phyloP scores from a whole-genome alignment of 2,329 filamentous ascomycete genomes.

The Ophiostoma piceae region DNA sequence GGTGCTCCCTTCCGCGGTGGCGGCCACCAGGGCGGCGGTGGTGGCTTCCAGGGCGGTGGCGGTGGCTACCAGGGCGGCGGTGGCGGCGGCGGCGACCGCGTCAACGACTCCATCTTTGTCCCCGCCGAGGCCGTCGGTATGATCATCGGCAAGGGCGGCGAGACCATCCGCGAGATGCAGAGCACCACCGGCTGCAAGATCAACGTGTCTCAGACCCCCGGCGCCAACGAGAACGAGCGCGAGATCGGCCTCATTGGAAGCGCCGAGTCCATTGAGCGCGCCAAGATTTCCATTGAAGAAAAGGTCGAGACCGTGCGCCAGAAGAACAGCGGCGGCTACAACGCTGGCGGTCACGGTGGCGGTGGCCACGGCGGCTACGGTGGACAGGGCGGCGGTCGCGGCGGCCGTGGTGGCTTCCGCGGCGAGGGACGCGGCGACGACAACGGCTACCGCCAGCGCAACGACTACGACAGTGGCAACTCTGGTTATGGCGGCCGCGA shows the following conservation, averaged over 20 bases:
- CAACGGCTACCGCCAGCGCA: conserved; percentile 36
- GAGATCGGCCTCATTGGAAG: conserved; percentile 82
- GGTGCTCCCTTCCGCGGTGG: conserved; percentile 28
- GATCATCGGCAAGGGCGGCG: conserved; percentile 92
- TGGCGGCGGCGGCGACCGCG: conserved; percentile 55
- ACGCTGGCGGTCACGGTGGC: conserved; percentile 38
- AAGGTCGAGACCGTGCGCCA: conserved; percentile 78
- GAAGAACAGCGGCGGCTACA: conserved; percentile 44
- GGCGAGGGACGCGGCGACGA: conserved; percentile 51
- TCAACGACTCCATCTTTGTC: conserved; percentile 77
- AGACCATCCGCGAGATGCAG: conserved; percentile 94
- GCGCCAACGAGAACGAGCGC: conserved; percentile 70
- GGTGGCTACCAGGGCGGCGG: conserved; percentile 36
- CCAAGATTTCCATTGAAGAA: conserved; percentile 81
- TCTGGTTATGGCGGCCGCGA: conserved; percentile 41
- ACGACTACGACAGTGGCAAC: conserved; percentile 43
- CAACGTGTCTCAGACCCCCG: conserved; percentile 79
- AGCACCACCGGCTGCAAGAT: conserved; percentile 85
- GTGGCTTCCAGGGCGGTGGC: conserved; percentile 29
- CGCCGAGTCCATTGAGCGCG: conserved; percentile 69
- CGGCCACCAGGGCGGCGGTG: conserved; percentile 27
- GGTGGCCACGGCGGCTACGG: conserved; percentile 41
- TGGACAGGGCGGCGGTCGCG: conserved; percentile 36
- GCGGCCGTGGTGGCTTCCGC: conserved; percentile 39
- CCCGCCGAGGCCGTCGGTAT: conserved; percentile 90